Percentiles rank a stretch among this genome's conserved stretches.
Evolutionary conservation across 169 alveolate genomes (phyloP).

Genomic region (Plasmodium knowlesi): DNA sequence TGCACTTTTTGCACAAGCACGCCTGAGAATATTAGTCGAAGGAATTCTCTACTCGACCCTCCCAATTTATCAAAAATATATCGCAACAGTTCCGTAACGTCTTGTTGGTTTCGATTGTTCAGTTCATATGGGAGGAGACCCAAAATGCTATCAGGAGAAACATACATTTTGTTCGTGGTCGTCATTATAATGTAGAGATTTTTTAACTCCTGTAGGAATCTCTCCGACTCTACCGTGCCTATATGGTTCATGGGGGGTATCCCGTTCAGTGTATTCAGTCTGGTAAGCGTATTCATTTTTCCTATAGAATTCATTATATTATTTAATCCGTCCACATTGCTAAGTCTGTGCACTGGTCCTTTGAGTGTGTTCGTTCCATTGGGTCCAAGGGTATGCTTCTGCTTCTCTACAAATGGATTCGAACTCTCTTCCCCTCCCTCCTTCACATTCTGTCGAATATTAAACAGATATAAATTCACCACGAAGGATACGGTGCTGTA

Average conservation of each 20-base stretch:
- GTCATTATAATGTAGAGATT: constrained; percentile 76
- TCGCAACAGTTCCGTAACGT: constrained; percentile 83
- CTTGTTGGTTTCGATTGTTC: constrained; percentile 83
- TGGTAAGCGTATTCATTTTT: not conserved
- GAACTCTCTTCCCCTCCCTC: not conserved
- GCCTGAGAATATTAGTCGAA: constrained; percentile 85
- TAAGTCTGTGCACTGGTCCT: not conserved
- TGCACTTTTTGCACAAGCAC: constrained; percentile 81
- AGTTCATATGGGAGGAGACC: constrained; percentile 78
- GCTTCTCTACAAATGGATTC: not conserved
- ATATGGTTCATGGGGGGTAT: not conserved
- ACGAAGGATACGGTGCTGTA: constrained; percentile 90
- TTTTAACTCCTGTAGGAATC: constrained; percentile 35
- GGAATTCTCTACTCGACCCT: constrained; percentile 75
- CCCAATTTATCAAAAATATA: constrained; percentile 81
- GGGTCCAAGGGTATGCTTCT: not conserved
- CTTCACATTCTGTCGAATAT: not conserved
- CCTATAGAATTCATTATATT: not conserved
- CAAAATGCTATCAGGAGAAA: constrained; percentile 75
- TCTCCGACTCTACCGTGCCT: not conserved
- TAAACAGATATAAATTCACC: constrained; percentile 33
- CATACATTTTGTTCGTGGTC: constrained; percentile 73
- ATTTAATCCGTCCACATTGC: not conserved
- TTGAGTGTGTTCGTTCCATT: not conserved
- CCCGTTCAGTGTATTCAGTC: not conserved